Conservation (phyloP, 2,329 filamentous ascomycete species). For the Emergomyces orientalis region DNA sequence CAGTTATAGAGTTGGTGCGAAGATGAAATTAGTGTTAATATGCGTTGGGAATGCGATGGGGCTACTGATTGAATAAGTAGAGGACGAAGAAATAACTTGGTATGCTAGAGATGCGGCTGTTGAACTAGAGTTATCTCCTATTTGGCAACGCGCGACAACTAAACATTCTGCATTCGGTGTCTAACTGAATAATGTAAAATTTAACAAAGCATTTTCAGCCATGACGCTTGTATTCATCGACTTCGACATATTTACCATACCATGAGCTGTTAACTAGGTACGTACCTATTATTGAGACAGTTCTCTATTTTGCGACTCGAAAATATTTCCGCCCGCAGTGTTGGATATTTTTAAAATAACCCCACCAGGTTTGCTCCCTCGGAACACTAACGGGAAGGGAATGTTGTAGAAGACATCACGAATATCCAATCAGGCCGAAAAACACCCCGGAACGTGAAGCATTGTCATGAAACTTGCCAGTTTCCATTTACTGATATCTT, state of each 20-base stretch:
- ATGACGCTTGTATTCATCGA: not conserved
- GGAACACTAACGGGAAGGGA: not conserved
- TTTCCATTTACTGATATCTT: not conserved
- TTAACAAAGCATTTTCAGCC: not conserved
- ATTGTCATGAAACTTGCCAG: not conserved
- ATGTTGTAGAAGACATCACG: not conserved
- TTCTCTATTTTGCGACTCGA: not conserved
- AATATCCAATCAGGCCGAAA: not conserved
- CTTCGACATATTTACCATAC: not conserved
- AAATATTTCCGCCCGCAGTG: not conserved
- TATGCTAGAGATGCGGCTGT: not conserved
- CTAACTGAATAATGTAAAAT: not conserved
- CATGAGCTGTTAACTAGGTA: not conserved
- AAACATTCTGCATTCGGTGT: not conserved
- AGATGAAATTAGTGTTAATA: not conserved
- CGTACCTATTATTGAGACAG: not conserved
- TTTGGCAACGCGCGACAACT: not conserved
- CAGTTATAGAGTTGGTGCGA: too few species aligned
- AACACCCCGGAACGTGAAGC: not conserved
- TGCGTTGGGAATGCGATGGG: not conserved
- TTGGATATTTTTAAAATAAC: not conserved
- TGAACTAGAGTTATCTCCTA: not conserved
- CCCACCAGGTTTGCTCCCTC: not conserved
- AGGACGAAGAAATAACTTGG: not conserved
- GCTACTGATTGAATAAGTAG: not conserved